Base-by-base conservation (phyloP, 768 basidiomycete genomes). In the Leccinum olivaceopallidum region DNA sequence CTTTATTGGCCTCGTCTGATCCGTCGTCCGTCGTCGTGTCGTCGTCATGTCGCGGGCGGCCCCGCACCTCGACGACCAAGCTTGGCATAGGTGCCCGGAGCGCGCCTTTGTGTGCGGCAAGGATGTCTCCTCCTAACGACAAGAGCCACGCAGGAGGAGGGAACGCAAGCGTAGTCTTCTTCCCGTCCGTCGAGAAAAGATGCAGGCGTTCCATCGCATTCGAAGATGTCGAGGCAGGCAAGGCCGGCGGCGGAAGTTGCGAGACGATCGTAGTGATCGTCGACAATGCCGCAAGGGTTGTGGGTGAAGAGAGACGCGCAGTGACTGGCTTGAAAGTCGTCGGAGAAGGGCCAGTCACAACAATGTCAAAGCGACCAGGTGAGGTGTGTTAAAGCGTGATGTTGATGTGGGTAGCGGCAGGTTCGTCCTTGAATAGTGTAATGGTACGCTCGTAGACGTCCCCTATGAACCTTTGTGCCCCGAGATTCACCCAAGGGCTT, bases 31-130 rank as follows among this genome's bases (percentile, higher is more conserved):
- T 28, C 28, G 28, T 28, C 26, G 26, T 28, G 26, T 28, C 26
- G 26, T 28, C 26, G 26, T 28, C 26, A 28, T 28, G 26, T 28
- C 26, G 26, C 26, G 26, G 26, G 26, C 26, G 6, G 26, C 26
- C 94, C 18, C 82, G 82, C 55, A 97, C 89, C 57, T 96, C 93
- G 5, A 97, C 94, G 2, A 97, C 88, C 54, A 94, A 81, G 71
- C 92, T 92, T n/a, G 94, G 94, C 91, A 94, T 94, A 14, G 94
- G 94, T 5, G 92, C 90, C 60, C 85, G 83, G 65, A 94, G 72
- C 16, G 85, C 84, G 6, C 90, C 87, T 67, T 85, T 86, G 24
- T 80, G 79, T 7, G 83, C 80, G 30, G 75, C 77, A 18, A 84
- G 69, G 10, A 83, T 74, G 58, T 88, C 87, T 4, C 81, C 83